These are phyloP conservation scores for Monilinia fructigena DNA, from an alignment of 2,329 filamentous ascomycete species.

Conservation along the genomic window DNA sequence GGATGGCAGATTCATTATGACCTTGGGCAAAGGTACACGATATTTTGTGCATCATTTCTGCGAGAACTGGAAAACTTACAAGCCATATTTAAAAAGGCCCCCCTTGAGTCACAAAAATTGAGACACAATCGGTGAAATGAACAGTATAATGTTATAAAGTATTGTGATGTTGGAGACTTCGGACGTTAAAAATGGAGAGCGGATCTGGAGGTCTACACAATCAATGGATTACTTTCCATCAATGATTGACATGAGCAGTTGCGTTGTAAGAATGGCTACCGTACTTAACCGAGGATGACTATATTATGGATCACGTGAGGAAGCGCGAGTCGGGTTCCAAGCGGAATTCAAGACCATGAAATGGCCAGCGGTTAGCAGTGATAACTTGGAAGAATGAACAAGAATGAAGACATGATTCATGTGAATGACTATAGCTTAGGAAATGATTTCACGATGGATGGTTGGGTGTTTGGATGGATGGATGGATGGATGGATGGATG, in stretches of 20 bases:
- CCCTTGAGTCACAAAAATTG: constrained; percentile 29
- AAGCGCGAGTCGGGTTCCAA: no score
- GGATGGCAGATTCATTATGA: constrained; percentile 34
- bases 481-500: no score
- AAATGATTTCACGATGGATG: no score
- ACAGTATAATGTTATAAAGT: constrained; percentile 20
- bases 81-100: constrained; percentile 41
- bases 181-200: constrained; percentile 27
- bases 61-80: constrained; percentile 40
- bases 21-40: constrained; percentile 25
- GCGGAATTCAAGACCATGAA: no score
- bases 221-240: constrained; percentile 12
- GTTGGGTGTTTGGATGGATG: no score
- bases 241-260: constrained; percentile 17
- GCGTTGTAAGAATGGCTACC: constrained; percentile 3
- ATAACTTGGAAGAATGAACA: no score
- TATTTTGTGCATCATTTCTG: constrained; percentile 20
- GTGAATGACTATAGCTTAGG: no score
- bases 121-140: constrained; percentile 27
- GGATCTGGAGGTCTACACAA: constrained; percentile 19
- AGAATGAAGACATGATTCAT: no score
- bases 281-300: constrained; percentile 1
- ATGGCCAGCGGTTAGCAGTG: no score
- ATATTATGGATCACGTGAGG: not conserved
- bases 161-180: constrained; percentile 26